A percentile compares a stretch with the other conserved stretches of the same genome.
Conservation (phyloP, 192 early-diverging fungal genomes). For the Backusella liffmaniae region DNA sequence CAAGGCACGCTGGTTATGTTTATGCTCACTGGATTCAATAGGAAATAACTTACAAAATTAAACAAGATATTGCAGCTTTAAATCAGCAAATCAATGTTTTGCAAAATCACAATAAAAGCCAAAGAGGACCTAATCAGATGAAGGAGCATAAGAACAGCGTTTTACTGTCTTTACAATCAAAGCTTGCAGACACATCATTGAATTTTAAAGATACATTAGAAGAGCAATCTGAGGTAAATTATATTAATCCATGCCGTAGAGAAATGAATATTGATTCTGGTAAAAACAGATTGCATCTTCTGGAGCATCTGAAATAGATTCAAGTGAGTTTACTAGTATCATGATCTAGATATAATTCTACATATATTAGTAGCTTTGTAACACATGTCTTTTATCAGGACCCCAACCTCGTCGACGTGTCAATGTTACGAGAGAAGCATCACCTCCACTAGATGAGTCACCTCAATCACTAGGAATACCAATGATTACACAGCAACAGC, state of each 20-base stretch:
- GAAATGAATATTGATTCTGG: background rate
- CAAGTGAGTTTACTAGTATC: background rate
- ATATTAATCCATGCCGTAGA: background rate
- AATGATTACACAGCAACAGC: slow-evolving; percentile 39
- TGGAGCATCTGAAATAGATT: background rate
- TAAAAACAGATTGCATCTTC: background rate
- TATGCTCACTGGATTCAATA: slow-evolving; percentile 24
- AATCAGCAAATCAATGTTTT: slow-evolving; percentile 91
- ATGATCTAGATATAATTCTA: background rate
- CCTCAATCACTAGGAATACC: slow-evolving; percentile 47
- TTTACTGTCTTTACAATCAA: slow-evolving; percentile 86
- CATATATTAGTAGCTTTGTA: slow-evolving; percentile 35
- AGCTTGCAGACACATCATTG: slow-evolving; percentile 84
- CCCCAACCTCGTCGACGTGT: slow-evolving; percentile 45
- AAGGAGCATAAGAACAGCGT: slow-evolving; percentile 92
- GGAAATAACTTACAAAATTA: slow-evolving; percentile 90
- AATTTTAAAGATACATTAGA: slow-evolving; percentile 94
- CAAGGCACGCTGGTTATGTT: background rate
- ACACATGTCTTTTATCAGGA: slow-evolving; percentile 46
- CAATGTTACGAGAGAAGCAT: slow-evolving; percentile 5
- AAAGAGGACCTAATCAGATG: slow-evolving; percentile 59
- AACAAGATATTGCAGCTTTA: slow-evolving; percentile 92
- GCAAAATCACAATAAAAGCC: slow-evolving; percentile 61
- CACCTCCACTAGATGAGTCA: slow-evolving; percentile 22
- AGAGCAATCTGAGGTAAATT: slow-evolving; percentile 72